Evolutionary conservation across 2,329 filamentous ascomycete genomes (phyloP), one percentile per base, ranked within the genome.

Genomic region (Ophiosphaerella herpotricha): DNA sequence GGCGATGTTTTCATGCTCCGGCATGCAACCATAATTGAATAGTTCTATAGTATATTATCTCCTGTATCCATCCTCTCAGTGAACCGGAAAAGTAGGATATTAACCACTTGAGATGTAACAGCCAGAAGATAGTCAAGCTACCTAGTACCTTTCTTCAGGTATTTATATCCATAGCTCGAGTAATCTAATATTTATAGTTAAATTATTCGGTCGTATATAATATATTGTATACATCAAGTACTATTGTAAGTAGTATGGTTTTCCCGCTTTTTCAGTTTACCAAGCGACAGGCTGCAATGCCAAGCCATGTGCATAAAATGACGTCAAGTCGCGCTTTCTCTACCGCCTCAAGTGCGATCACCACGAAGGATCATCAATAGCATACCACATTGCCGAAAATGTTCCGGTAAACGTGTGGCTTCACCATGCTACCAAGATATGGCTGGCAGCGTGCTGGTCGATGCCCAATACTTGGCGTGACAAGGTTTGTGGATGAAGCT

Each of bases 401-500:
- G 60, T 23, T 7, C 14, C 36, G 48, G 46, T 56, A 51, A 47
- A 31, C 52, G 35, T 7, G 35, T 16, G 38, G 23, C 13, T 1
- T 29, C 13, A 58, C 41, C 5, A 66, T 66, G 62, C 38, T 60
- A 56, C 48, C 53, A 38, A 57, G 53, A 39, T 31, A 39, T n/a
- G 51, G 51, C 40, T 62, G 54, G 52, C 57, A 64, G 45, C 32
- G 51, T 57, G 60, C 63, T 37, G 54, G 57, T 36, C 50, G 48
- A 21, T 47, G 53, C 40, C 50, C 55, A 26, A n/a, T 61, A 49
- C 60, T 58, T 39, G 16, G 7, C 18, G 41, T 57, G 50, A 50
- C 50, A 43, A 66, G 66, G 67, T 68, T 50, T 7, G 50, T 47
- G 16, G n/a, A 53, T 47, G 37, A 58, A 48, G 48, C 55, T 58